Percentiles rank a stretch among this genome's conserved stretches.
These are phyloP conservation scores for Primulina tabacum DNA, from an alignment of 257 asterid species.

Conservation along the genomic window DNA sequence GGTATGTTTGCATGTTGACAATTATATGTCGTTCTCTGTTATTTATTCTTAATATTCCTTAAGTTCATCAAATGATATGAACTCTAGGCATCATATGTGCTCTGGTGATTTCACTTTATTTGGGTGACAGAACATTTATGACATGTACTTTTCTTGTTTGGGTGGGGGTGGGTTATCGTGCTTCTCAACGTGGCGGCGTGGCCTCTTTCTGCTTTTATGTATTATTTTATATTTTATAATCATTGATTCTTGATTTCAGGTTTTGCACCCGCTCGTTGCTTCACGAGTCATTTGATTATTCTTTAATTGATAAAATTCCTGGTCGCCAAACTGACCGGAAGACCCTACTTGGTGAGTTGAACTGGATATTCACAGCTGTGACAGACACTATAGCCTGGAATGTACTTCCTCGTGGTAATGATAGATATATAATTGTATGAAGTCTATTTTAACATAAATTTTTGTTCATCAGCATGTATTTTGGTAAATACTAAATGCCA, in stretches of 20 bases:
- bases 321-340: constrained; percentile 99
- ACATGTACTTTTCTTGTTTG: background rate
- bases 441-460: constrained; percentile 1
- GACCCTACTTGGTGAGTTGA: constrained; percentile 97
- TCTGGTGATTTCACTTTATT: constrained; percentile 19
- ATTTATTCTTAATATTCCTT: constrained; percentile 12
- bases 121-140: too few relatives aligned
- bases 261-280: constrained; percentile 88
- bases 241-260: constrained; percentile 39
- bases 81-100: constrained; percentile 34
- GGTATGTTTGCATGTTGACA: background rate
- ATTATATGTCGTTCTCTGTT: background rate
- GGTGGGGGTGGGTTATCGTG: too few relatives aligned
- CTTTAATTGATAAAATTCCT: constrained; percentile 92
- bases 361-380: constrained; percentile 99
- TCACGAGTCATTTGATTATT: constrained; percentile 76
- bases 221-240: constrained; percentile 2
- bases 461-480: constrained; percentile 10
- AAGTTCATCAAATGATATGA: constrained; percentile 12
- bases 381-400: constrained; percentile 99
- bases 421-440: constrained; percentile 18
- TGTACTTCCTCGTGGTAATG: constrained; percentile 96
- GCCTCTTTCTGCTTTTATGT: background rate
- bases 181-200: background rate
- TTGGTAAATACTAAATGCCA: constrained; percentile 16